phyloP scores from a whole-genome alignment of 2,329 filamentous ascomycete species.

The Aureobasidium sp. region DNA sequence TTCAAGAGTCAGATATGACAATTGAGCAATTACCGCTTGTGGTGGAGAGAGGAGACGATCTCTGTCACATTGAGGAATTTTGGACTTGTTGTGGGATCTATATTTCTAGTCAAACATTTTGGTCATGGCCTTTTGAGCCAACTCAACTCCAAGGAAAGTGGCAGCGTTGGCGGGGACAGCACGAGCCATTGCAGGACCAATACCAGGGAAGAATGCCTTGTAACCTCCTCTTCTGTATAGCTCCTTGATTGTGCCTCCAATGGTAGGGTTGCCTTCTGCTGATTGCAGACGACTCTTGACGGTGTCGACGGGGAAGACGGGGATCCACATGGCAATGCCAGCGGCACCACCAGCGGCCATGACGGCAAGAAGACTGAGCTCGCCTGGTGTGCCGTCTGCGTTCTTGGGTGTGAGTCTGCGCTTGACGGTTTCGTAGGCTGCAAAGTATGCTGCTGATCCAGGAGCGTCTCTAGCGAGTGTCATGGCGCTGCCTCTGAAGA shows the following conservation, averaged over 20 bases:
- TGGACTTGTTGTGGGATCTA: background rate
- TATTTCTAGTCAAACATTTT: constrained; percentile 54
- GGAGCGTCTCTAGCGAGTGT: constrained; percentile 91
- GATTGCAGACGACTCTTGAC: constrained; percentile 93
- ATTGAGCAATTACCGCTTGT: background rate
- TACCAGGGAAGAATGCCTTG: constrained; percentile 94
- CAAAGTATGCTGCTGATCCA: constrained; percentile 91
- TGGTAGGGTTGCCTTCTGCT: constrained; percentile 73
- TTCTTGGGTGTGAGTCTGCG: constrained; percentile 76
- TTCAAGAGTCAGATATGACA: background rate
- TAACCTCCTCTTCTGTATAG: constrained; percentile 78
- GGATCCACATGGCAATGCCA: constrained; percentile 98
- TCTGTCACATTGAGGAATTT: background rate
- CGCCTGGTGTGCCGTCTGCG: constrained; percentile 60
- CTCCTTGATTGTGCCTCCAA: constrained; percentile 70
- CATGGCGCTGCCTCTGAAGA: constrained; percentile 85
- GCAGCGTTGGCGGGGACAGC: constrained; percentile 95
- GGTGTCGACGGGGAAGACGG: constrained; percentile 95
- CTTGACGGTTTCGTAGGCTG: constrained; percentile 95
- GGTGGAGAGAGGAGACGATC: background rate
- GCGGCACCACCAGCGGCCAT: constrained; percentile 82
- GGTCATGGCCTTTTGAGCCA: constrained; percentile 76
- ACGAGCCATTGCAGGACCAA: constrained; percentile 84
- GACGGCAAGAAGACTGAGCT: constrained; percentile 74
- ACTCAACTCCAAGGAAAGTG: constrained; percentile 80